phyloP scores from a whole-genome alignment of 2,329 filamentous ascomycete species.

The Aspergillus novoparasiticus region DNA sequence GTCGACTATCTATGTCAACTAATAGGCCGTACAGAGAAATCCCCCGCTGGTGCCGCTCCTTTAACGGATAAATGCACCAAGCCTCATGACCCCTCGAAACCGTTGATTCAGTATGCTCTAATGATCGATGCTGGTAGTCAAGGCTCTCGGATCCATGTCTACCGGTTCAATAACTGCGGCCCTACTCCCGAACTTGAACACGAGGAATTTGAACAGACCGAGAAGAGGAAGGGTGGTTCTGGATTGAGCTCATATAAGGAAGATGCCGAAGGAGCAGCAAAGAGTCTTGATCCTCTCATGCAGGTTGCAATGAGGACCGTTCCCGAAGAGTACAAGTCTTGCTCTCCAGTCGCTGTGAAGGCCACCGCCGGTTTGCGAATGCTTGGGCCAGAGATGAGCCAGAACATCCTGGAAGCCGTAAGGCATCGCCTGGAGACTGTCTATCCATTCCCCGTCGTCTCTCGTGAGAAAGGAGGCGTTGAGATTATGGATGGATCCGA shows the following conservation, averaged over 20 bases:
- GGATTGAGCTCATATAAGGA: constrained; percentile 83
- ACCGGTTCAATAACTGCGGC: constrained; percentile 99
- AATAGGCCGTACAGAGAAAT: constrained; percentile 24
- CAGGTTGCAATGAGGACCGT: constrained; percentile 81
- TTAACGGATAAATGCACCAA: constrained; percentile 75
- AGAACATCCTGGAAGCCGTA: constrained; percentile 84
- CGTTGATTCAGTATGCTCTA: constrained; percentile 93
- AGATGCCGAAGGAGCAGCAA: constrained; percentile 84
- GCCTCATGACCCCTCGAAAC: constrained; percentile 84
- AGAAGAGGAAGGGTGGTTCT: constrained; percentile 76
- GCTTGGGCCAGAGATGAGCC: constrained; percentile 76
- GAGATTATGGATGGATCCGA: constrained; percentile 97
- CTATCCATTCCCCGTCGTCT: constrained; percentile 94
- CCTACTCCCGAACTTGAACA: constrained; percentile 90
- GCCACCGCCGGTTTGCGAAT: constrained; percentile 92
- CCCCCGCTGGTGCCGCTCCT: constrained; percentile 44
- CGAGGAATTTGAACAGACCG: constrained; percentile 92
- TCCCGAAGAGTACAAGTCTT: constrained; percentile 85
- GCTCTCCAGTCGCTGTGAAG: constrained; percentile 95
- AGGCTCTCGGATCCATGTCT: constrained; percentile 96
- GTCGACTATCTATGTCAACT: not conserved
- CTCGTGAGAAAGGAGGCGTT: constrained; percentile 80
- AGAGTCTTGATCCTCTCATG: constrained; percentile 85
- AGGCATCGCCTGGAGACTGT: constrained; percentile 78
- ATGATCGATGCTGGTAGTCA: constrained; percentile 99